phyloP scores from a whole-genome alignment of 2,329 filamentous ascomycete genomes.

The Fusarium sp. region DNA sequence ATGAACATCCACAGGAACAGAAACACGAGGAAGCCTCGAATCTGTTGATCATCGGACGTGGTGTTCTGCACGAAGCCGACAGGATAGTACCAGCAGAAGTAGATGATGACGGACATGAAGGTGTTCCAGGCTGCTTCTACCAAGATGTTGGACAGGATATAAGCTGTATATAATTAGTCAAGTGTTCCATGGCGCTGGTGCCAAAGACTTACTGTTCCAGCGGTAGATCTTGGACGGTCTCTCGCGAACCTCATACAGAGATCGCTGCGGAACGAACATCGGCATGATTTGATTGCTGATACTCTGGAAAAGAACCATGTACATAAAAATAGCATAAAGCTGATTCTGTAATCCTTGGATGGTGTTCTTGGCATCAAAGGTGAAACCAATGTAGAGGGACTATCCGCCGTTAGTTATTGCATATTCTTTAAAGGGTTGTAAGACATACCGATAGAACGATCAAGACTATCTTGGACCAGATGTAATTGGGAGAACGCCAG shows the following conservation, averaged over 20 bases:
- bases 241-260: conserved; percentile 76
- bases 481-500: conserved; percentile 64
- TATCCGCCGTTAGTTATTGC: background rate
- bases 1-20: conserved; percentile 45
- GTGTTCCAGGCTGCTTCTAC: conserved; percentile 44
- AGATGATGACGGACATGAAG: conserved; percentile 41
- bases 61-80: conserved; percentile 47
- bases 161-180: conserved; percentile 25
- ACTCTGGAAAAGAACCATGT: conserved; percentile 72
- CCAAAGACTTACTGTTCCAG: conserved; percentile 41
- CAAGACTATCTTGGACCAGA: conserved; percentile 65
- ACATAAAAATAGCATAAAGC: conserved; percentile 76
- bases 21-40: conserved; percentile 45
- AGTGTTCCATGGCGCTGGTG: rapidly evolving
- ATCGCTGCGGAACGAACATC: conserved; percentile 74
- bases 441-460: conserved; percentile 38
- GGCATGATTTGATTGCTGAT: conserved; percentile 75
- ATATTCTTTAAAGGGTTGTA: rapidly evolving
- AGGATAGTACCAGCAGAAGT: conserved; percentile 48
- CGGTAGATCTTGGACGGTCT: conserved; percentile 73
- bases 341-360: conserved; percentile 76
- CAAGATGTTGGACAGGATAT: conserved; percentile 42
- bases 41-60: conserved; percentile 31
- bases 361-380: conserved; percentile 66
- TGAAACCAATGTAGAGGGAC: conserved; percentile 74